Base-by-base conservation (phyloP, 2,329 filamentous ascomycete species). In the Exophiala lecanii-corni region DNA sequence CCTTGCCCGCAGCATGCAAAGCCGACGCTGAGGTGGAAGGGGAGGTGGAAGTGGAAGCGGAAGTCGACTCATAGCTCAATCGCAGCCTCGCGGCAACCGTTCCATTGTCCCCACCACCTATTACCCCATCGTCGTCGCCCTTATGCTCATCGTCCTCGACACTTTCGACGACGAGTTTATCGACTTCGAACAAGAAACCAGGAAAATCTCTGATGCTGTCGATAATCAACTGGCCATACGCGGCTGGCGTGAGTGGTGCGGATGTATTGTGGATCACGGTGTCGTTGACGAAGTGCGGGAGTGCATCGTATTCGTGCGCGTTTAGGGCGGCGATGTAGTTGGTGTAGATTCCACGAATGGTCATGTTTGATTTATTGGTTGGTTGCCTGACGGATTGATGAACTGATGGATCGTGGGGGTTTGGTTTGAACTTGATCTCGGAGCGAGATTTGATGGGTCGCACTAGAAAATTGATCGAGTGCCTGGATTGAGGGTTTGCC, bases 141-240 rank as follows among this genome's bases (percentile, higher is more conserved):
- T n/a, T n/a, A n/a, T n/a, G n/a, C n/a, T n/a, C n/a, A n/a, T n/a
- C n/a, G n/a, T n/a, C n/a, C n/a, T n/a, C n/a, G n/a, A n/a, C n/a
- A n/a, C n/a, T n/a, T 23, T 51, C 49, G 9, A 43, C 35, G 10
- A 48, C 32, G 9, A 51, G 37, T 36, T 26, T 45, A 1, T 48
- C 49, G n/a, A 46, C 28, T 9, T 38, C 41, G n/a, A 51, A 51
- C 9, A n/a, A n/a, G 18, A 48, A 32, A 5, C 26, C 45, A 1
- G 41, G 31, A 21, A 51, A 41, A 15, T 40, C 30, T 12, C 15
- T 35, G 21, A 45, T 41, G 26, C 33, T 37, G 13, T 51, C 44
- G 5, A 32, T 16, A 75, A 51, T 45, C 16, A 42, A 45, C 26
- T 38, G 32, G 3, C 41, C 41, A 16, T 47, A 51, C 7, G 43